phyloP scores from a whole-genome alignment of 148 eudicot species.

The Vaccinium darrowii region DNA sequence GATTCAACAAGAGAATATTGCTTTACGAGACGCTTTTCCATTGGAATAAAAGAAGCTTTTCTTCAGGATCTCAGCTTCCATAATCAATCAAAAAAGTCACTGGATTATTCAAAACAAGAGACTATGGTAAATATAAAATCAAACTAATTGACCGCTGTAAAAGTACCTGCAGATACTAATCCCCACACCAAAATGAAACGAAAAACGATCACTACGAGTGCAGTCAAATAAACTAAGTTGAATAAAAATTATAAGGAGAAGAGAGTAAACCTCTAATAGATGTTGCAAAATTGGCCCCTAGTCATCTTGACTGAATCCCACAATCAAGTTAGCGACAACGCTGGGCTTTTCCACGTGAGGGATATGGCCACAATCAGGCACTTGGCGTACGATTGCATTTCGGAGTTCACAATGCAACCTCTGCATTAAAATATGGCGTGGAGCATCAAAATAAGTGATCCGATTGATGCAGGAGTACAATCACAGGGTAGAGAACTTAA shows the following conservation, averaged over 20 bases:
- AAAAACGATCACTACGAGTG: neutral
- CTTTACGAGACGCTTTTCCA: neutral
- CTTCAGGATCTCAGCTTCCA: neutral
- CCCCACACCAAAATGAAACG: neutral
- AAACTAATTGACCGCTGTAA: neutral
- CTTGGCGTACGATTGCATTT: slow-evolving; percentile 61
- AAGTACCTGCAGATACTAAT: neutral
- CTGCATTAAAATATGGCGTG: slow-evolving; percentile 34
- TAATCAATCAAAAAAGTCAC: neutral
- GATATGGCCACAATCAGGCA: slow-evolving; percentile 88
- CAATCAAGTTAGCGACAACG: slow-evolving; percentile 52
- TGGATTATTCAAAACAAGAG: neutral
- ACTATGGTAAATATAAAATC: neutral
- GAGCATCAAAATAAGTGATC: neutral
- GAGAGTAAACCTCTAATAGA: neutral
- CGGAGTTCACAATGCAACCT: slow-evolving; percentile 69
- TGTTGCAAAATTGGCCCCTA: neutral
- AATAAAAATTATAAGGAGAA: neutral
- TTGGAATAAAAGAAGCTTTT: neutral
- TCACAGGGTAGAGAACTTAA: neutral
- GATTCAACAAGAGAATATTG: neutral
- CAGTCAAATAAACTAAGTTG: neutral
- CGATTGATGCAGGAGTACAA: neutral
- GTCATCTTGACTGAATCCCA: slow-evolving; percentile 40
- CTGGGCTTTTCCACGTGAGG: slow-evolving; percentile 85